Base-by-base conservation (phyloP, 148 eudicot species). In the Cornus kousa region DNA sequence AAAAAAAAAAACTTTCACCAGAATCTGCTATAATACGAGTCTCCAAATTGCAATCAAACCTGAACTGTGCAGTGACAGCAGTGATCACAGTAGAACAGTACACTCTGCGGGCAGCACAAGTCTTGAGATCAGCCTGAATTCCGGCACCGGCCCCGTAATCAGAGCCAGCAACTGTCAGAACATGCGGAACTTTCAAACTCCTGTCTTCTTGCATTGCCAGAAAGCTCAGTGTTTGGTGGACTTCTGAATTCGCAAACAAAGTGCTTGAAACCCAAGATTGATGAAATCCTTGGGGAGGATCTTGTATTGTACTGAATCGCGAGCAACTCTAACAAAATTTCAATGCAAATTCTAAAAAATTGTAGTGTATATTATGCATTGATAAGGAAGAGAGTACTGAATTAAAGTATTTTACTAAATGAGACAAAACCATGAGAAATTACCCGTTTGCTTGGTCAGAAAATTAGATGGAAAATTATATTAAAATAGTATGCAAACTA, bases 121-220 rank as follows among this genome's bases (percentile, higher is more conserved):
- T 77, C 86, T 95, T 95, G 24, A 95, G 74, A 55, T 95, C 98
- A 24, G 98, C 98, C 76, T 95, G 98, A 72, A 95, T 88, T 20
- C 98, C 98, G 9, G 98, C 98, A 14, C 98, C 98, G 24, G 91
- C 93, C 19, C 98, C 97, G 24, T 97, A 95, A 85, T 95, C 98
- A 35, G 98, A 93, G 19, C 98, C 98, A 3, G 98, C 98, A 20
- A 95, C 94, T 0, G 90, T 93, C 87, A 95, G 77, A 20, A 95
- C 97, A 81, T 95, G 98, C 10, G 96, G 96, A 5, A 93, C 81
- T 73, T 82, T 90, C 28, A 68, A 40, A 23, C 66, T 73, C 57
- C 78, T 74, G 17, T 67, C 46, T 55, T 74, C 75, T 65, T 84
- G 82, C 87, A 87, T 82, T 80, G 87, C 82, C 39, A 55, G n/a